phyloP scores from a whole-genome alignment of 768 basidiomycete species.

The Suillus sp. region DNA sequence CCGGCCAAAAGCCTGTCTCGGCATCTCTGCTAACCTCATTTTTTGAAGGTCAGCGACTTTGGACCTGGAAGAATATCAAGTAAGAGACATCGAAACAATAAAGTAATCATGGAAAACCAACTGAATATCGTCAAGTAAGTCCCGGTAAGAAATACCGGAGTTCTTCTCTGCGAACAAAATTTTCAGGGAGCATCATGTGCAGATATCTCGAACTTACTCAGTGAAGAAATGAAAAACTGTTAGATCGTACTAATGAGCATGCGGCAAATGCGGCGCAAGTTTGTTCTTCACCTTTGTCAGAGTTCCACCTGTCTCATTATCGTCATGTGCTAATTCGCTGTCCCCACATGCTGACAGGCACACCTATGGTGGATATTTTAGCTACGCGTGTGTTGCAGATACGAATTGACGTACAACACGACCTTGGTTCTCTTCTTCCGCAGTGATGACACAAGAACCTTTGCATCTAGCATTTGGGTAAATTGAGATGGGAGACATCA shows the following conservation, averaged over 20 bases:
- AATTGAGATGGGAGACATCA: slow-evolving; percentile 1
- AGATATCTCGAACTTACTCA: background rate
- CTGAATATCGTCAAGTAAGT: background rate
- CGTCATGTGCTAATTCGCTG: slow-evolving; percentile 27
- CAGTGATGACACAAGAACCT: background rate
- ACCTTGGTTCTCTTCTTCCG: slow-evolving; percentile 5
- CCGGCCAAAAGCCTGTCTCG: background rate
- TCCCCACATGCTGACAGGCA: slow-evolving; percentile 32
- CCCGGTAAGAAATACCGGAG: background rate
- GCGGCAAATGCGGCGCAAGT: background rate
- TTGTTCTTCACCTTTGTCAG: slow-evolving; percentile 28
- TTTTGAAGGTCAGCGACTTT: background rate
- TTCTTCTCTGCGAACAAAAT: background rate
- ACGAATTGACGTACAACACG: slow-evolving; percentile 19
- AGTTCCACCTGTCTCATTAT: slow-evolving; percentile 20
- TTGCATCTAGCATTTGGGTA: background rate
- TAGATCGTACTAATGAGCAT: background rate
- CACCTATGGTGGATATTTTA: slow-evolving; percentile 15
- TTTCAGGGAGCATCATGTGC: background rate
- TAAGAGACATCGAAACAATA: background rate
- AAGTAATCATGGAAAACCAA: background rate
- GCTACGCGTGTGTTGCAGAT: background rate
- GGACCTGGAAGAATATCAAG: background rate
- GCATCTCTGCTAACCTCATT: background rate
- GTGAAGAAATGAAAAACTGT: slow-evolving; percentile 4